Conservation (phyloP, 805 yeast species). For the Candida parachauliodes region DNA sequence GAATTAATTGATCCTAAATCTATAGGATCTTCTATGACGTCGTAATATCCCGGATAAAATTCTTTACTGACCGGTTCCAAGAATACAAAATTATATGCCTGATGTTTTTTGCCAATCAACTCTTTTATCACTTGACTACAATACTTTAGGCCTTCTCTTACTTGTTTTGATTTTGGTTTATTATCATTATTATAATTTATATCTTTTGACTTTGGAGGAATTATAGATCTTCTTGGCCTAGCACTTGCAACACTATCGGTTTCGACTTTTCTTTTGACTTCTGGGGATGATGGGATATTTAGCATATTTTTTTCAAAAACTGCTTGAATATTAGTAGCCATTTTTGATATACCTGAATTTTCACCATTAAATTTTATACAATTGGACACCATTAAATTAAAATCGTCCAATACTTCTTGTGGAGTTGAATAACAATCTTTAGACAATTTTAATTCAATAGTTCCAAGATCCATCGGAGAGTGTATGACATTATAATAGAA, state of each 20-base stretch:
- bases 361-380: slow-evolving; percentile 84
- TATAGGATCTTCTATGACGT: slow-evolving; percentile 89
- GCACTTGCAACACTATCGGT: slow-evolving; percentile 68
- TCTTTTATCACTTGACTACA: slow-evolving; percentile 82
- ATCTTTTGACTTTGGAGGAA: slow-evolving; percentile 94
- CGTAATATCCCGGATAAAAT: slow-evolving; percentile 86
- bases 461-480: slow-evolving; percentile 90
- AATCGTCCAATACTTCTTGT: slow-evolving; percentile 67
- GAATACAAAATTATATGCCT: slow-evolving; percentile 83
- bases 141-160: slow-evolving; percentile 83
- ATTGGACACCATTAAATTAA: slow-evolving; percentile 79
- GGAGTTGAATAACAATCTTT: slow-evolving; percentile 71
- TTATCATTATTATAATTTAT: slow-evolving; percentile 73
- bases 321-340: slow-evolving; percentile 89
- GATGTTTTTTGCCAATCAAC: slow-evolving; percentile 76
- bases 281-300: slow-evolving; percentile 70
- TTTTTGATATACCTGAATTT: slow-evolving; percentile 76
- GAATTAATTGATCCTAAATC: slow-evolving; percentile 82
- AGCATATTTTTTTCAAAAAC: slow-evolving; percentile 90
- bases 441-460: slow-evolving; percentile 77
- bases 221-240: slow-evolving; percentile 92
- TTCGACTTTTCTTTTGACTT: slow-evolving; percentile 9
- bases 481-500: slow-evolving; percentile 78
- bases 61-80: slow-evolving; percentile 93
- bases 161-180: slow-evolving; percentile 88